Conservation (phyloP, 805 yeast species). For the Saccharomycopsis vini region DNA sequence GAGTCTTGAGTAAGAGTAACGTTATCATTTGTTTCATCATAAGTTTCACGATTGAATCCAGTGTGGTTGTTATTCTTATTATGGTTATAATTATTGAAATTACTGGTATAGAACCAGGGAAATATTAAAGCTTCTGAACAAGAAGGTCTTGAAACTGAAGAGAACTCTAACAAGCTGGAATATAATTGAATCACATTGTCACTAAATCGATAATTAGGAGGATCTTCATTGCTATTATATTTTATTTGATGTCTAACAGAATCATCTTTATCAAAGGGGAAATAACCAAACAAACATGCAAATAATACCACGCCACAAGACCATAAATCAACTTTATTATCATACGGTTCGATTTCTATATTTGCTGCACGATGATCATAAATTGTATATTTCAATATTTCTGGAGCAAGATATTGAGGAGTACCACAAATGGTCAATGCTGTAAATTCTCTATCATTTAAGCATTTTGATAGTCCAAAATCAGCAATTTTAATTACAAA, state of each 20-base stretch:
- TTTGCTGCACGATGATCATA: conserved; percentile 30
- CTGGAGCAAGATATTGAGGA: conserved; percentile 84
- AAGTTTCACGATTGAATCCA: not conserved
- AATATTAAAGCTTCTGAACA: not conserved
- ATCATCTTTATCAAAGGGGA: conserved; percentile 71
- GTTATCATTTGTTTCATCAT: not conserved
- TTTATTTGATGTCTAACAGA: conserved; percentile 1
- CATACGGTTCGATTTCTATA: conserved; percentile 32
- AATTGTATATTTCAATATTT: conserved; percentile 33
- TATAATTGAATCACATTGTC: not conserved
- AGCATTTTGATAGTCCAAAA: conserved; percentile 54
- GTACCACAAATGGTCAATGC: conserved; percentile 80
- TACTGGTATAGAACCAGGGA: not conserved
- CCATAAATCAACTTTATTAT: conserved; percentile 74
- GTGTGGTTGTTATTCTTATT: no score
- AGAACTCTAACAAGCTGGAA: not conserved
- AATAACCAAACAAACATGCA: conserved; percentile 76
- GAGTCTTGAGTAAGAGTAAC: not conserved
- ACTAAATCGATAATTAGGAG: not conserved
- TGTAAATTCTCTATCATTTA: conserved; percentile 63
- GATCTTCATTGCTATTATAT: not conserved
- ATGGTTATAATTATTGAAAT: not conserved
- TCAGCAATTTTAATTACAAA: conserved; percentile 72
- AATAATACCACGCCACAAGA: conserved; percentile 71
- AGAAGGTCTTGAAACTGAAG: not conserved